Base-by-base conservation (phyloP, 2,329 filamentous ascomycete species). In the Nakataea oryzae region DNA sequence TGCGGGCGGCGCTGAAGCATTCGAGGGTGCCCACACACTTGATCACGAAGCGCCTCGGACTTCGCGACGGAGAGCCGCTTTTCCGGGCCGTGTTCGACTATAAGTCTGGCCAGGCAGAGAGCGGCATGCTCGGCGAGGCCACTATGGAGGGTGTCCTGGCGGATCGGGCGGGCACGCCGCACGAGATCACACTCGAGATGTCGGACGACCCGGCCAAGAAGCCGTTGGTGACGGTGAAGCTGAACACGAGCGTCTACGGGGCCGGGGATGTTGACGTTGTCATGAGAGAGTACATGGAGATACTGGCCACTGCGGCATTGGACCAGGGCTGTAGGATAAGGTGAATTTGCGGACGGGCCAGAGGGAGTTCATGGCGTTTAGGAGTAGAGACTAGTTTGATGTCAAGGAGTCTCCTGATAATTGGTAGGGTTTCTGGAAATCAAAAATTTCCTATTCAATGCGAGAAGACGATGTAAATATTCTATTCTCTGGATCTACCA, bases 1-100 rank as follows among this genome's bases (percentile, higher is more conserved):
- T 57, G 29, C 61, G 55, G 26, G 61, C 55, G 50, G 56, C 60
- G 28, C 60, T 63, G 57, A 56, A 58, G 32, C 54, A 17, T 14
- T 58, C 57, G 21, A 14, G n/a, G 9, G 57, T 58, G 9, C 57
- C 29, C 14, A 21, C 29, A 11, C 21, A 58, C 57, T 11, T 34
- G 57, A 27, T 58, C 27, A 28, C 28, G 6, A 4, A 29, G 9
- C 11, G 26, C 27, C 57, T 58, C 26, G 29, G 21, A 3, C 57
- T 21, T 11, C 27, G 28, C 57, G 24, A 13, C 21, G 28, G 5
- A 17, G 21, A 29, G 28, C 57, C 57, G 9, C 57, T 58, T 11
- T 58, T 58, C 57, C 57, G 24, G 13, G 57, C 57, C 57, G 29
- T 58, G 28, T 58, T 58, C 26, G 57, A 58, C 14, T 58, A 58